Evolutionary conservation across 208 protist species (phyloP), one percentile per base, ranked within the genome.

Genomic region (Porcisia deanei): DNA sequence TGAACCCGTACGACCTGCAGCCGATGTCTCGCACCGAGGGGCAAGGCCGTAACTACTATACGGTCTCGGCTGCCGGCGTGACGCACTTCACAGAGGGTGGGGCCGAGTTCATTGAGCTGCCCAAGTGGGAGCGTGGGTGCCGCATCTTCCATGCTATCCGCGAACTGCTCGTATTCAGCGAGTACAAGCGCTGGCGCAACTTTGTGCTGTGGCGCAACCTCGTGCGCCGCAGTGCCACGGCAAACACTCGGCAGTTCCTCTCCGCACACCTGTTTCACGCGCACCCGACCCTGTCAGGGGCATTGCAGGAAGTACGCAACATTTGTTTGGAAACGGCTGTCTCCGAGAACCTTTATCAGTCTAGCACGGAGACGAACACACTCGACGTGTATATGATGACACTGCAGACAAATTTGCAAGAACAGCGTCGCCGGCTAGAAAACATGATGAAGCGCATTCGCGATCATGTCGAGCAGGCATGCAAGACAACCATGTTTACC

Each of bases 1-100:
- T 94, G 81, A 98, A 98, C 81, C 96, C 97, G 61, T 99, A 99
- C 85, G 91, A 99, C 72, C 82, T 99, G 59, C 87, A 96, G 76
- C 91, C 97, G 34, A 97, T 99, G 49, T 70, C 93, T 60, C 96
- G 98, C 76, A 89, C 88, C 41, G 89, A 98, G 30, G 86, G 98
- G 67, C 77, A 97, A 63, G 80, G 79, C 1, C 52, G 63, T 57
- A 85, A 91, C 80, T 99, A 98, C 80, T 98, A 97, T 88, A 99
- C 98, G 37, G 86, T 99, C 57, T 97, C 89, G 53, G 87, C 92
- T 1, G 85, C 88, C 0, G 98, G 98, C 75, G 96, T 99, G 41
- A 99, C 98, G 20, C 96, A 98, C 75, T 98, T 98, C 75, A 88
- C 84, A 64, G 83, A 92, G 59, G 88, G 90, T 65, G 87, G 88